Evolutionary conservation across 306 rosid genomes (phyloP).

Genomic region (Myrica gale): DNA sequence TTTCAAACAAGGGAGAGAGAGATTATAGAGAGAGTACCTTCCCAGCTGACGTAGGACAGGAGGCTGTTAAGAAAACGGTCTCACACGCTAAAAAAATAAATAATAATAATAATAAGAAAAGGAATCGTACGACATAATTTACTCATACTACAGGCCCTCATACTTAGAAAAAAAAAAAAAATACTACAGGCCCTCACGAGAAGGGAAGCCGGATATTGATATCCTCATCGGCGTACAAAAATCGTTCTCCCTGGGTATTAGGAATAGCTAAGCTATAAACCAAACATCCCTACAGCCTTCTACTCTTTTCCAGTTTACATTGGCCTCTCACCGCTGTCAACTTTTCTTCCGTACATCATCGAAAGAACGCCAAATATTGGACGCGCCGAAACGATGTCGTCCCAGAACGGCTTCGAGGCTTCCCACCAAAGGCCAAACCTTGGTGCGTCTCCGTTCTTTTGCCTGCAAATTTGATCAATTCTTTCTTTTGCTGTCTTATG

Average conservation of each 20-base stretch:
- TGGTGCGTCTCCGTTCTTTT: conserved; percentile 10
- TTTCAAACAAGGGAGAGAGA: too few relatives aligned
- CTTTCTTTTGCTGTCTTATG: not conserved
- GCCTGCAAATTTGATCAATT: not conserved
- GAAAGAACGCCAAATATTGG: not conserved
- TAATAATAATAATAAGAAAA: too few relatives aligned
- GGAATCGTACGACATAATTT: too few relatives aligned
- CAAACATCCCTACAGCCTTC: not conserved
- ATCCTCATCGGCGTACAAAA: not conserved
- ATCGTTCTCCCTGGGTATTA: not conserved
- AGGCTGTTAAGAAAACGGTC: too few relatives aligned
- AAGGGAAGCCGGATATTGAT: not conserved
- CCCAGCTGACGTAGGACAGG: too few relatives aligned
- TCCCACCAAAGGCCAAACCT: conserved; percentile 20
- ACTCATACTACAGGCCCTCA: not conserved
- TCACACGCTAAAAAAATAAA: too few relatives aligned
- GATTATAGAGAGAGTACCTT: too few relatives aligned
- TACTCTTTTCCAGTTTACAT: not conserved
- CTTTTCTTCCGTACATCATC: not conserved
- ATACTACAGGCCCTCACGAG: not conserved
- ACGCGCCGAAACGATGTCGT: conserved; percentile 26
- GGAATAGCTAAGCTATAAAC: not conserved
- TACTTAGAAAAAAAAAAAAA: too few relatives aligned
- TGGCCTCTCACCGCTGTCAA: not conserved
- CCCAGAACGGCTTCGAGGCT: conserved; percentile 32